Evolutionary conservation across 1,139 yeast genomes (phyloP).

Genomic region (Saccharomyces hybrid): DNA sequence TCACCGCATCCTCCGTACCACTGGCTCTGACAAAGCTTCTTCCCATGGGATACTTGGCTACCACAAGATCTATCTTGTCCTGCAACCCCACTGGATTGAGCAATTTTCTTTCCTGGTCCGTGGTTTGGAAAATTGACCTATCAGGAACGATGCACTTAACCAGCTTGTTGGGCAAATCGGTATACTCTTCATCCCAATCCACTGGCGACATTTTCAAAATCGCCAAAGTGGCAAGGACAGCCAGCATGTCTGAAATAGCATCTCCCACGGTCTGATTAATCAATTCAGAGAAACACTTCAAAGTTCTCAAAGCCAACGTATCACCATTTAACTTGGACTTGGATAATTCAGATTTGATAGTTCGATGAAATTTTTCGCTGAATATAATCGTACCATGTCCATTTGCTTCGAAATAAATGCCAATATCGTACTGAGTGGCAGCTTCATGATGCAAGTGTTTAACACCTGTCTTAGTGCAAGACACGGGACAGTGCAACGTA

Average conservation of each 20-base stretch:
- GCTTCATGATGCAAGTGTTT: slow-evolving; percentile 88
- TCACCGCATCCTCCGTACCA: slow-evolving; percentile 95
- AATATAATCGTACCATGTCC: slow-evolving; percentile 98
- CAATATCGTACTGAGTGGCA: slow-evolving; percentile 77
- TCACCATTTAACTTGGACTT: slow-evolving; percentile 34
- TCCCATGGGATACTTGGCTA: slow-evolving; percentile 51
- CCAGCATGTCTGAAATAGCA: slow-evolving; percentile 81
- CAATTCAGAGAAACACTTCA: slow-evolving; percentile 53
- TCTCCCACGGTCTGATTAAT: slow-evolving; percentile 97
- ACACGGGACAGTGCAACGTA: slow-evolving; percentile 64
- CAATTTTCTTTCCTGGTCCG: slow-evolving; percentile 82
- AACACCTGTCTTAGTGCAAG: slow-evolving; percentile 92
- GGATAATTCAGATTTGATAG: slow-evolving; percentile 24
- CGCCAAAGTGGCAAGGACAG: slow-evolving; percentile 59
- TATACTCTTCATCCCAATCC: slow-evolving; percentile 71
- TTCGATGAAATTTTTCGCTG: slow-evolving; percentile 45
- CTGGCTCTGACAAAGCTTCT: slow-evolving; percentile 94
- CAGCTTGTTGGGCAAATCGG: slow-evolving; percentile 80
- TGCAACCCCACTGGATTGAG: slow-evolving; percentile 76
- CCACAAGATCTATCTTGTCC: slow-evolving; percentile 56
- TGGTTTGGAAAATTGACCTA: slow-evolving; percentile 68
- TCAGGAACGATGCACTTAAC: slow-evolving; percentile 78
- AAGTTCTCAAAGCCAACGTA: slow-evolving; percentile 40
- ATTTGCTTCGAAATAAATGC: slow-evolving; percentile 94
- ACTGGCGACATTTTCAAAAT: slow-evolving; percentile 51